Conservation (phyloP, 345 rosid species). For the Salix brachista region DNA sequence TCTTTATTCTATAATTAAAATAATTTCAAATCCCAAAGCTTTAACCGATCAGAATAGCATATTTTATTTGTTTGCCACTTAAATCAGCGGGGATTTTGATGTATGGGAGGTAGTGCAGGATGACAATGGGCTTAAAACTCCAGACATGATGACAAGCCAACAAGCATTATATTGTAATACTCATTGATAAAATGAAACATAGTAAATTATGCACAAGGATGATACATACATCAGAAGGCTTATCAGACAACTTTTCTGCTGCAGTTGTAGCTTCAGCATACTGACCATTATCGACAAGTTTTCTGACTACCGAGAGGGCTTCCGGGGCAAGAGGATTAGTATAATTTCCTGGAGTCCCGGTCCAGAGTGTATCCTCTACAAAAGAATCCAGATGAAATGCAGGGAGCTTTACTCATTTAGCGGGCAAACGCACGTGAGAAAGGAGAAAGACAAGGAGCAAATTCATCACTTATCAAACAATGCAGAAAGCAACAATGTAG, state of each 20-base stretch:
- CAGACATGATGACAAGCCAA: neutral
- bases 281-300: conserved; percentile 55
- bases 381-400: neutral
- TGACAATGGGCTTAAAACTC: too few relatives aligned
- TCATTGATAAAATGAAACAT: neutral
- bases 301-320: conserved; percentile 64
- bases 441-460: neutral
- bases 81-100: too few relatives aligned
- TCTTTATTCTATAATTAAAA: neutral
- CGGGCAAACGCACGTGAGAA: neutral
- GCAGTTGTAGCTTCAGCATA: conserved; percentile 68
- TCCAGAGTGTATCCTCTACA: conserved; percentile 87
- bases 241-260: conserved; percentile 52
- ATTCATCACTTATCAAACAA: neutral
- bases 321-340: conserved; percentile 56
- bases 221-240: conserved; percentile 61
- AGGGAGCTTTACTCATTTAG: neutral
- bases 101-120: too few relatives aligned
- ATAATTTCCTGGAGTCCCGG: conserved; percentile 71
- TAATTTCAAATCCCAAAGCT: too few relatives aligned
- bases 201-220: neutral
- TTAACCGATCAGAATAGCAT: too few relatives aligned
- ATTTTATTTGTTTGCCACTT: too few relatives aligned
- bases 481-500: neutral
- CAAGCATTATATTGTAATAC: neutral